Conservation (phyloP, 805 yeast species). For the Candida argentea region DNA sequence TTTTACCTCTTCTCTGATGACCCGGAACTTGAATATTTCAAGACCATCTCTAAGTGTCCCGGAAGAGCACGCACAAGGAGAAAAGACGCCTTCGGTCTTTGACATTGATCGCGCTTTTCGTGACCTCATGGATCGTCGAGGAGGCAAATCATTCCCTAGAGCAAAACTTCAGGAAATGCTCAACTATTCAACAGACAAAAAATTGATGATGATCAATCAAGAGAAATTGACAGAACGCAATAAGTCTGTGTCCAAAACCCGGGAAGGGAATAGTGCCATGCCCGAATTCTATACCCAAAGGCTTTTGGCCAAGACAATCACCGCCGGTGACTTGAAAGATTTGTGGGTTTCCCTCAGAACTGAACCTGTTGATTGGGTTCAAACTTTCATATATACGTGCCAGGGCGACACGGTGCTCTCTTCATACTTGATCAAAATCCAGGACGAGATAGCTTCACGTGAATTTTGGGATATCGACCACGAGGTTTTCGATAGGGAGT, state of each 20-base stretch:
- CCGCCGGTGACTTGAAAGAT: slow-evolving; percentile 63
- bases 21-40: slow-evolving; percentile 10
- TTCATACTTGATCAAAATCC: slow-evolving; percentile 41
- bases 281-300: slow-evolving; percentile 73
- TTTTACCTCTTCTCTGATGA: no score
- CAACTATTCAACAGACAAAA: slow-evolving; percentile 63
- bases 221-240: slow-evolving; percentile 72
- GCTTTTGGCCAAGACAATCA: slow-evolving; percentile 59
- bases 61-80: slow-evolving; percentile 28
- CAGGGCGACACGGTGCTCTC: slow-evolving; percentile 80
- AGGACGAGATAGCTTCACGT: slow-evolving; percentile 30
- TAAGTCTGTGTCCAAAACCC: slow-evolving; percentile 22
- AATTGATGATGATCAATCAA: slow-evolving; percentile 87
- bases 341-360: slow-evolving; percentile 89
- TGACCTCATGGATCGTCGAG: slow-evolving; percentile 75
- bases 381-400: slow-evolving; percentile 52
- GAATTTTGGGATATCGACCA: slow-evolving; percentile 29
- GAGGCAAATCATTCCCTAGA: slow-evolving; percentile 59
- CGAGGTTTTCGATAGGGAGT: slow-evolving; percentile 60
- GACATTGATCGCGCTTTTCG: slow-evolving; percentile 68
- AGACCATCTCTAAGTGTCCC: slow-evolving; percentile 14
- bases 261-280: slow-evolving; percentile 26
- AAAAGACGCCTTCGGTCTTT: slow-evolving; percentile 55
- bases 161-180: slow-evolving; percentile 71
- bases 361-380: slow-evolving; percentile 77